Evolutionary conservation across 352 stramenopile species (phyloP), one percentile per base, ranked within the genome.

Genomic region (Aphanomyces euteiches): DNA sequence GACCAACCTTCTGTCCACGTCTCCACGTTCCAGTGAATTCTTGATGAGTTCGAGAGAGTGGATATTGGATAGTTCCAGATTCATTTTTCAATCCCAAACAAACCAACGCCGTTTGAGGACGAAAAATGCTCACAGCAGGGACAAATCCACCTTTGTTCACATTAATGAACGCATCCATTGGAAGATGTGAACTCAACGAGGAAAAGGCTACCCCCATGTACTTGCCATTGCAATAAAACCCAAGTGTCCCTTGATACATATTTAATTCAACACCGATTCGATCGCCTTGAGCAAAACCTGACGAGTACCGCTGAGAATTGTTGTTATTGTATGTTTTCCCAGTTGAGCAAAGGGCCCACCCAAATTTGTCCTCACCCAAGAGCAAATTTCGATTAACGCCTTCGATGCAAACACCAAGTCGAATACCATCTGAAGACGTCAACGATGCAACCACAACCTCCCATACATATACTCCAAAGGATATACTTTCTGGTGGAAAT

Each of bases 181-280:
- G 63, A 41, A 69, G 36, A 21, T 65, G 7, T 19, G 59, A 34
- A 47, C 50, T 50, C 7, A 69, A 41, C 10, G 56, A 40, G 8
- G 7, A n/a, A 17, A 69, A 69, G 3, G 63, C 63, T 1, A 28
- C 21, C 7, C 63, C 63, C 17, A 69, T 41, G 17, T 58, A 39
- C 7, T 56, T 21, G 28, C 17, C 13, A 41, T 69, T 69, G 28
- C 63, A 41, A 48, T 69, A 69, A 13, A 59, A 37, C 10, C n/a
- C 41, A 8, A 69, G 47, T 17, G 63, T 60, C 2, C 63, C 63
- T 37, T 34, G 15, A 17, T 69, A 50, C 63, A 69, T 69, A 39
- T 69, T 69, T n/a, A 69, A 19, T 43, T 69, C 63, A 19, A 69
- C 15, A 39, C 63, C 63, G 50, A 69, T 41, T 10, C 54, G 37